Base-by-base conservation (phyloP, 441 rosid species). In the Raphanus hybrid region DNA sequence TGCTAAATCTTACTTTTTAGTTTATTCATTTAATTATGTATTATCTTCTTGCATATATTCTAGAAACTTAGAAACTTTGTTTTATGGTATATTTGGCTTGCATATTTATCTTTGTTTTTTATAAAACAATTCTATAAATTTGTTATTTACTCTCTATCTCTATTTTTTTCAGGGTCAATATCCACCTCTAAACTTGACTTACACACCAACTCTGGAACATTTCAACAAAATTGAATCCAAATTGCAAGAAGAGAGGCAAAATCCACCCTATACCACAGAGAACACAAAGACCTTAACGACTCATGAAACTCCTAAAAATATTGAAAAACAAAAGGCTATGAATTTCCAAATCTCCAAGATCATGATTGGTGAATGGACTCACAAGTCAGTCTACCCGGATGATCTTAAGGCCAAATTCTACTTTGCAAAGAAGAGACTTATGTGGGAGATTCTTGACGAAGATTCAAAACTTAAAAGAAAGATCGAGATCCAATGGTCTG, bases 361-460 rank as follows among this genome's bases (percentile, higher is more conserved):
- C 39, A 54, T 6, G 0, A 73, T 78, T n/a, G 81, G 78, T 32
- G 2, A 54, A 5, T 78, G 81, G 74, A 16, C 9, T 9, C 11
- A 0, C n/a, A 5, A 0, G 10, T 8, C 27, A 12, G 12, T 5
- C 6, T 29, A 61, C 52, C 10, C 14, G 8, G 32, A 39, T 2
- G 81, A 78, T 16, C 55, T 78, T 16, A 58, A 34, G 52, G 77
- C 59, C 0, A 78, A 78, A 16, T n/a, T 72, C 8, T 78, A 78
- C 57, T 73, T 73, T 39, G 66, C 74, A 12, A 73, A 48, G 52
- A 68, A 8, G 32, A 78, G 7, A 68, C 78, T 78, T 52, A 12
- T 78, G 0, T 78, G 81, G 81, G 81, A 78, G 66, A 11, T 54
- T 73, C 81, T 78, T 3, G n/a, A 14, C 5, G 0, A 18, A 1